A percentile compares a stretch with the other conserved stretches of the same genome.
phyloP scores from a whole-genome alignment of 2,329 filamentous ascomycete genomes.

The Colletotrichum tofieldiae region DNA sequence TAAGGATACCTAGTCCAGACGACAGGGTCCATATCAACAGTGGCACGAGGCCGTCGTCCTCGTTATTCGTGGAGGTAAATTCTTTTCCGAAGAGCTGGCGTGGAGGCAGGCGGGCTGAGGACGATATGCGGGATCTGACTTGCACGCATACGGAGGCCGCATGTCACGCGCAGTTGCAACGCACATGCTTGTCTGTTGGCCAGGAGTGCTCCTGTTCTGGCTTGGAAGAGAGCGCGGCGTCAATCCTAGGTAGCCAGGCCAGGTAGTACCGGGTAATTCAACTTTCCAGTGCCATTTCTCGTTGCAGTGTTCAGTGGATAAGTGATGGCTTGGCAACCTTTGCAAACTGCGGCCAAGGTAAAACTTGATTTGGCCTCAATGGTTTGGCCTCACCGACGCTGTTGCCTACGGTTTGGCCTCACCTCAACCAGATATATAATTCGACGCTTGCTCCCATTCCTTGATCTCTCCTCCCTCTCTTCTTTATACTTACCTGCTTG shows the following conservation, averaged over 20 bases:
- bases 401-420: constrained; percentile 5
- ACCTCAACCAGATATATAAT: background rate
- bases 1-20: constrained; percentile 23
- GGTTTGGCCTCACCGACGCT: background rate
- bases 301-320: background rate
- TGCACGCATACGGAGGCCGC: constrained; percentile 24
- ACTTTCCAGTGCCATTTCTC: constrained; percentile 21
- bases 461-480: background rate
- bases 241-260: constrained; percentile 40
- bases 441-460: too few relatives aligned
- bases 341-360: background rate
- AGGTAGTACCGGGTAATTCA: constrained; percentile 39
- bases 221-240: constrained; percentile 35
- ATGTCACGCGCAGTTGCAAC: constrained; percentile 27
- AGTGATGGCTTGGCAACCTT: background rate
- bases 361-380: background rate
- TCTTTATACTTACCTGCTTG: constrained; percentile 32
- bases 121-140: constrained; percentile 24
- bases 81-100: constrained; percentile 22
- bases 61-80: constrained; percentile 25
- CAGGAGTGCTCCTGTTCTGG: constrained; percentile 25
- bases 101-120: constrained; percentile 18
- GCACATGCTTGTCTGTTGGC: constrained; percentile 29
- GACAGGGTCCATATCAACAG: constrained; percentile 6
- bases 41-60: constrained; percentile 7